Percentiles rank a stretch among this genome's conserved stretches.
phyloP scores from a whole-genome alignment of 768 basidiomycete genomes.

The Auriculariales sp. region DNA sequence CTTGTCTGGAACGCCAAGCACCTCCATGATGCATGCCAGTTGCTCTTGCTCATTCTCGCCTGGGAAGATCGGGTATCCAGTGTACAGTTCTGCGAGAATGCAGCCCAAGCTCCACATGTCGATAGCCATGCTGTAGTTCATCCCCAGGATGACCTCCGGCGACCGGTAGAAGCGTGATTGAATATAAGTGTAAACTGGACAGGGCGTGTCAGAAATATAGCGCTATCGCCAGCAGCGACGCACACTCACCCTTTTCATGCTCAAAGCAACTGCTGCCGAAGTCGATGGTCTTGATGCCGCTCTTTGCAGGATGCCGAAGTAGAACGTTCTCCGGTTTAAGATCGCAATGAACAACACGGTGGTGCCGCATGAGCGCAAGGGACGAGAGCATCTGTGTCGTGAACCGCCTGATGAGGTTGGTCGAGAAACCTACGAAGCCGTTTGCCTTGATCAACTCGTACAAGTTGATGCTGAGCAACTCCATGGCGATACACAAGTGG shows the following conservation, averaged over 20 bases:
- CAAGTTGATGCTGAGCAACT: constrained; percentile 92
- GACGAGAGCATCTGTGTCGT: constrained; percentile 91
- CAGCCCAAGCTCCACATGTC: constrained; percentile 99
- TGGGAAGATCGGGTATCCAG: constrained; percentile 96
- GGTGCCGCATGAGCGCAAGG: constrained; percentile 85
- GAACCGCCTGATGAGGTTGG: constrained; percentile 86
- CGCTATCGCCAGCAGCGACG: not conserved
- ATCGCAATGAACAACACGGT: constrained; percentile 97
- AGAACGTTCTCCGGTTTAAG: constrained; percentile 98
- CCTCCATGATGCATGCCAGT: constrained; percentile 97
- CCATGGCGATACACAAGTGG: constrained; percentile 97
- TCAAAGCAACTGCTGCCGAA: constrained; percentile 98
- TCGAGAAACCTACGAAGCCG: constrained; percentile 96
- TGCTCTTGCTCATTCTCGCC: constrained; percentile 99
- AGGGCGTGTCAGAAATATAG: constrained; percentile 1
- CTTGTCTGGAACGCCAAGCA: constrained; percentile 89
- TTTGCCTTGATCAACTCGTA: constrained; percentile 99
- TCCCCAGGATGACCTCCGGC: constrained; percentile 95
- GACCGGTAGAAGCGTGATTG: constrained; percentile 99
- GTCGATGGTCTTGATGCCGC: constrained; percentile 95
- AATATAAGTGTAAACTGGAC: constrained; percentile 92
- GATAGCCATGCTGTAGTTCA: constrained; percentile 99
- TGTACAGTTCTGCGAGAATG: constrained; percentile 92
- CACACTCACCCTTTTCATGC: constrained; percentile 81
- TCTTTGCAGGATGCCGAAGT: constrained; percentile 87